Evolutionary conservation across 2,329 filamentous ascomycete genomes (phyloP).

Genomic region (Ophiostoma montium): DNA sequence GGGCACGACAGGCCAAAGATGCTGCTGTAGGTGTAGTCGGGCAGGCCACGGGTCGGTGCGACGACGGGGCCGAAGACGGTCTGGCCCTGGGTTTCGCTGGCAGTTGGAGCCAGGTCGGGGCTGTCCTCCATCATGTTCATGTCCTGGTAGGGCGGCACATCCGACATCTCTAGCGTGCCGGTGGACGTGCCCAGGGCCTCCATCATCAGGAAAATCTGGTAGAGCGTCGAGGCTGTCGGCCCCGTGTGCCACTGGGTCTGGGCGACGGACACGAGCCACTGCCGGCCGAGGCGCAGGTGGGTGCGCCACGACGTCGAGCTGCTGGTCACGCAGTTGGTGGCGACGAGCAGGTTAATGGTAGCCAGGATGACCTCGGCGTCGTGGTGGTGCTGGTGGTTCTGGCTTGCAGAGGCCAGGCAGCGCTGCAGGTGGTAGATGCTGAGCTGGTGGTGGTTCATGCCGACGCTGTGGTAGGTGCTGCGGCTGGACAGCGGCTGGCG

Average conservation of each 20-base stretch:
- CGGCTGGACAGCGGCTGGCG: background rate
- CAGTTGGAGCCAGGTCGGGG: too few relatives aligned
- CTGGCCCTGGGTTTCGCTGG: too few relatives aligned
- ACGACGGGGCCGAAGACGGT: background rate
- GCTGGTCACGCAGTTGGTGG: background rate
- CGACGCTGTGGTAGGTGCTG: background rate
- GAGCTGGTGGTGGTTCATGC: background rate
- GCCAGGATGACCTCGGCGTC: background rate
- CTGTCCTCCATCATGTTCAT: too few relatives aligned
- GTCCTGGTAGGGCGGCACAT: too few relatives aligned
- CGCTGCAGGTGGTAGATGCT: background rate
- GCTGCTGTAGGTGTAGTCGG: background rate
- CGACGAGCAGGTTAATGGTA: background rate
- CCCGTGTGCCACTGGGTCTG: background rate
- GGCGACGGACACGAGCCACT: background rate
- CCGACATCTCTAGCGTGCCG: too few relatives aligned
- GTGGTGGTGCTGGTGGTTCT: background rate
- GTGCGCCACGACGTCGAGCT: background rate
- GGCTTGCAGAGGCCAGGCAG: background rate
- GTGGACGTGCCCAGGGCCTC: background rate
- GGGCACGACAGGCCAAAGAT: conserved; percentile 1
- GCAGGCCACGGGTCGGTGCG: background rate
- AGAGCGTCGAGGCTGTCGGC: background rate
- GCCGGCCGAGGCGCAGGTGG: background rate
- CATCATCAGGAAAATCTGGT: background rate